Percentiles rank a stretch among this genome's conserved stretches.
phyloP scores from a whole-genome alignment of 129 eudicot species.

The Helianthus annuus region DNA sequence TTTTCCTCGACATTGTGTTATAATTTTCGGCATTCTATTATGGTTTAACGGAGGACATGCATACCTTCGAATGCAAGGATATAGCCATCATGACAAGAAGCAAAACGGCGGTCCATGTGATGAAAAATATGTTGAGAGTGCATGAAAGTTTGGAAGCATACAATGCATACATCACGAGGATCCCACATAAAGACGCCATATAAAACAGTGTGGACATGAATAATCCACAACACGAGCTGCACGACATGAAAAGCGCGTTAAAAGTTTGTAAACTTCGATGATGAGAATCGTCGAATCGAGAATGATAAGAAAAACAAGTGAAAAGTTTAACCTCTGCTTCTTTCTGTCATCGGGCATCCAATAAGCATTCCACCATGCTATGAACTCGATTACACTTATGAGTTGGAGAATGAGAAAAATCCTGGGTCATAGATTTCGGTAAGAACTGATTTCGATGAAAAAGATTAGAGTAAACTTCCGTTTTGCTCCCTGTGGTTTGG shows the following conservation, averaged over 20 bases:
- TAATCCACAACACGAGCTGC: constrained; percentile 81
- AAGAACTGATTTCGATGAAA: constrained; percentile 18
- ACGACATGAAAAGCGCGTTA: constrained; percentile 9
- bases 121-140: constrained; percentile 92
- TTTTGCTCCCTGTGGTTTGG: no score
- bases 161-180: constrained; percentile 62
- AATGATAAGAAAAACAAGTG: no score
- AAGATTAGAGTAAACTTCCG: no score
- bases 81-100: constrained; percentile 84
- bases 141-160: constrained; percentile 78
- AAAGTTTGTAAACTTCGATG: background rate
- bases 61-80: constrained; percentile 92
- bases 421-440: constrained; percentile 47
- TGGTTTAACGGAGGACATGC: background rate
- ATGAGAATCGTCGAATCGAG: background rate
- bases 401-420: constrained; percentile 86
- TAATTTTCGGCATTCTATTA: no score
- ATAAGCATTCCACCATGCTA: constrained; percentile 92
- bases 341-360: constrained; percentile 78
- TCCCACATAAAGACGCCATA: constrained; percentile 68
- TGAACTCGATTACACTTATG: constrained; percentile 86
- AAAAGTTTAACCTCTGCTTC: constrained; percentile 53
- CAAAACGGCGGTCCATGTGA: constrained; percentile 80
- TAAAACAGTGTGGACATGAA: constrained; percentile 83
- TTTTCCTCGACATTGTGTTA: no score